Evolutionary conservation across 2,329 filamentous ascomycete species (phyloP), one percentile per base, ranked within the genome.

Genomic region (Penicillium verrucosum): DNA sequence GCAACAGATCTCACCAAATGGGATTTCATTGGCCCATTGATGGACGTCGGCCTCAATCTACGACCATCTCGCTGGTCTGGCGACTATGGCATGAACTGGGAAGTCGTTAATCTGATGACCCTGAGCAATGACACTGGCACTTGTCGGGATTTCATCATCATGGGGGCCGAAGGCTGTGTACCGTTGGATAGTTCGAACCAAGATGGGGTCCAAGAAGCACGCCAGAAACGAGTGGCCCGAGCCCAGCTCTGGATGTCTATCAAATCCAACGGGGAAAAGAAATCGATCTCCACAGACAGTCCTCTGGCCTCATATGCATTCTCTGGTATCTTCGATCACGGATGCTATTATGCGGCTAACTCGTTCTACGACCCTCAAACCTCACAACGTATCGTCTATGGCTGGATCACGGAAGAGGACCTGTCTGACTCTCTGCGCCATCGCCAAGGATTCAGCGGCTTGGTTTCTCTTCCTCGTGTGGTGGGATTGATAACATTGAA

Each of bases 351-450:
- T 50, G 81, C 80, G 0, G 77, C 78, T 4, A 81, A 79, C 53
- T 77, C 78, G 0, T 82, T 81, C 60, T 73, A 70, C 59, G 78
- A 82, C 44, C 77, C 79, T 0, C 61, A 72, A 4, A 74, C 77
- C 0, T 64, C 70, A 0, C 70, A 70, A 40, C 71, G 75, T 11
- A 70, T 82, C 5, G 70, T 78, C 1, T 81, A 75, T 66, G 79
- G 79, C 4, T 82, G 81, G 80, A 70, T 83, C 36, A 77, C 74
- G 1, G 80, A 83, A 60, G 80, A 83, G 12, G 78, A 81, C 50
- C 60, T 82, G 4, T 73, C 78, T 0, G 70, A 80, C 54, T 60
- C 68, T 3, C 60, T 75, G 14, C 75, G 78, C 4, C 71, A 77
- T 54, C 63, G 68, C 0, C 78, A 82, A 60, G 78, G 77, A 11